Conservation (phyloP, 768 basidiomycete species). For the Atractiella rhizophila region DNA sequence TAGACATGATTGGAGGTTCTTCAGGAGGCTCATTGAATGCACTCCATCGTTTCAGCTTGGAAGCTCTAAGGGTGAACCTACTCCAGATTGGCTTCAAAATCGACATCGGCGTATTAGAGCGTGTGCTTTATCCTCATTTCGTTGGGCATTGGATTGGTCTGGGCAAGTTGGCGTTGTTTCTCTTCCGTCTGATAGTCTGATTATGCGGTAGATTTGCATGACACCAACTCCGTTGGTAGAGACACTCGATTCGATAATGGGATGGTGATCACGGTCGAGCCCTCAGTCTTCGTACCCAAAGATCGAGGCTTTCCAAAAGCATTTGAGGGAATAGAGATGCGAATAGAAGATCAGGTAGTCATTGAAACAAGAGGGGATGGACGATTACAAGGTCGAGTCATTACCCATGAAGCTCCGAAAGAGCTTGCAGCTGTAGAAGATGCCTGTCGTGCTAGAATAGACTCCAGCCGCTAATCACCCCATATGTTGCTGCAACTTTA, state of each 20-base stretch:
- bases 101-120: conserved; percentile 35
- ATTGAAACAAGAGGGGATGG: conserved; percentile 10
- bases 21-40: conserved; percentile 39
- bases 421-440: conserved; percentile 64
- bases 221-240: neutral
- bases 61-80: conserved; percentile 42
- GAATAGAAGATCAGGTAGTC: conserved; percentile 68
- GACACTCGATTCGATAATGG: conserved; percentile 36
- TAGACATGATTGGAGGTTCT: conserved; percentile 23
- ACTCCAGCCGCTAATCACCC: no score
- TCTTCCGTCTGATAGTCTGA: conserved; percentile 19
- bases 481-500: no score
- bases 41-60: conserved; percentile 48
- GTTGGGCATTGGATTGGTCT: conserved; percentile 79
- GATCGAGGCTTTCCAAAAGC: conserved; percentile 49
- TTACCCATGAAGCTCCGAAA: conserved; percentile 54
- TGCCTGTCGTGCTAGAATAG: no score
- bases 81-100: conserved; percentile 50
- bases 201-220: conserved; percentile 11
- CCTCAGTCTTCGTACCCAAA: conserved; percentile 47
- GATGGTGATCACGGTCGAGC: conserved; percentile 82
- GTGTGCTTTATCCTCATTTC: conserved; percentile 68
- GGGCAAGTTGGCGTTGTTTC: conserved; percentile 63
- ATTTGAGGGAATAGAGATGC: conserved; percentile 74
- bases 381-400: conserved; percentile 38